These are phyloP conservation scores for Raphidocelis subcapitata DNA, from an alignment of 139 green algal species.

Conservation along the genomic window DNA sequence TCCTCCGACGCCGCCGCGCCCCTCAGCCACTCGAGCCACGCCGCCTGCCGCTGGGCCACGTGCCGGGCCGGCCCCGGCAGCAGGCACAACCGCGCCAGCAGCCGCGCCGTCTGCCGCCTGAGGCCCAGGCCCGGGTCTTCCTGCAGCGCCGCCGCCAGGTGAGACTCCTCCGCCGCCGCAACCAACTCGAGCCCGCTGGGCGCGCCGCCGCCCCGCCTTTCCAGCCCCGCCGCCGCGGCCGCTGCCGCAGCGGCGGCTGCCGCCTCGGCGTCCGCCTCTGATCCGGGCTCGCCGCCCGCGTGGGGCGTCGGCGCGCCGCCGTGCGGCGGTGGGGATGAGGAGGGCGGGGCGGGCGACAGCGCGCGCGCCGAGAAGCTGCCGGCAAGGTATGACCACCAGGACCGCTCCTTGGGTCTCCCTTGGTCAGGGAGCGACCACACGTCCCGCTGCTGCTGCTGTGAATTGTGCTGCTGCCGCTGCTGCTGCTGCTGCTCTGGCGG, in stretches of 20 bases:
- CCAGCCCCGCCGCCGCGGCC: too few relatives aligned
- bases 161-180: too few relatives aligned
- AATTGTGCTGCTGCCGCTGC: background rate
- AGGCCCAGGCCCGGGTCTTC: slow-evolving; percentile 16
- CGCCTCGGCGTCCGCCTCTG: too few relatives aligned
- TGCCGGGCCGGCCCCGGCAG: slow-evolving; percentile 31
- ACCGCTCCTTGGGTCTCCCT: background rate
- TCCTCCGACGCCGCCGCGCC: background rate
- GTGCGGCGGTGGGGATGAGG: background rate
- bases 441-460: background rate
- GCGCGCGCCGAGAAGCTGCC: background rate
- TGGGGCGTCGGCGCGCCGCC: background rate
- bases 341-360: background rate
- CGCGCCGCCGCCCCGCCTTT: too few relatives aligned
- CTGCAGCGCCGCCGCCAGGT: background rate
- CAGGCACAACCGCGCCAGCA: slow-evolving; percentile 64
- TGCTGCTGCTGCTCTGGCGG: background rate
- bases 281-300: too few relatives aligned
- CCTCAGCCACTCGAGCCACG: background rate
- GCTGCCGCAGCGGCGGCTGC: too few relatives aligned
- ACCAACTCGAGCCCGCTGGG: too few relatives aligned
- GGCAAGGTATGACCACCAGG: background rate
- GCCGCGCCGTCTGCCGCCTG: slow-evolving; percentile 48
- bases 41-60: slow-evolving; percentile 5
- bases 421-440: background rate